These are phyloP conservation scores for Mortierella hygrophila DNA, from an alignment of 192 early-diverging fungal species.

Conservation along the genomic window DNA sequence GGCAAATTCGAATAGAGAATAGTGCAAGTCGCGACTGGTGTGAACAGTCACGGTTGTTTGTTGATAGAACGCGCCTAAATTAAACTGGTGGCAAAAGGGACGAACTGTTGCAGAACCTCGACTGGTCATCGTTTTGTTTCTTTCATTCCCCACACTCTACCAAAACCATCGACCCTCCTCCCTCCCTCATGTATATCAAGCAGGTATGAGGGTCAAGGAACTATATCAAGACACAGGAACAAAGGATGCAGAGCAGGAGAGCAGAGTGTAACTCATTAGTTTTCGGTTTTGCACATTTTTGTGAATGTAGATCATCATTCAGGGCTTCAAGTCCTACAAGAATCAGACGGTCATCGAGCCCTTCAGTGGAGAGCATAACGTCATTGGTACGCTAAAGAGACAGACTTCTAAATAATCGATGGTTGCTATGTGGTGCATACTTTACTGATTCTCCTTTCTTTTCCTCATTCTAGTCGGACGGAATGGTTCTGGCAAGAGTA, in stretches of 20 bases:
- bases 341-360: slow-evolving; percentile 95
- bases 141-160: neutral
- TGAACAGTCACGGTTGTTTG: slow-evolving; percentile 4
- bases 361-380: slow-evolving; percentile 94
- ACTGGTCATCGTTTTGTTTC: neutral
- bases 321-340: slow-evolving; percentile 99
- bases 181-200: slow-evolving; percentile 42
- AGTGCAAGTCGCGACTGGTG: neutral
- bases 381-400: slow-evolving; percentile 77
- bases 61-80: slow-evolving; percentile 20
- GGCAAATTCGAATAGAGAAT: neutral
- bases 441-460: neutral
- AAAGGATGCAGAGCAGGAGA: neutral
- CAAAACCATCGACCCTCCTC: neutral
- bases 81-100: slow-evolving; percentile 31
- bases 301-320: slow-evolving; percentile 84
- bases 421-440: too few species aligned
- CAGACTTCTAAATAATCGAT: too few species aligned
- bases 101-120: neutral
- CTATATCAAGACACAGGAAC: neutral
- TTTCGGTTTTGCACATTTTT: neutral
- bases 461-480: slow-evolving; percentile 78
- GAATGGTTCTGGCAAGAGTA: slow-evolving; percentile 98
- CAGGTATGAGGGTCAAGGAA: slow-evolving; percentile 24
- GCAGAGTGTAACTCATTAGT: neutral